These are phyloP conservation scores for Fusarium zealandicum DNA, from an alignment of 2,329 filamentous ascomycete species.

Conservation along the genomic window DNA sequence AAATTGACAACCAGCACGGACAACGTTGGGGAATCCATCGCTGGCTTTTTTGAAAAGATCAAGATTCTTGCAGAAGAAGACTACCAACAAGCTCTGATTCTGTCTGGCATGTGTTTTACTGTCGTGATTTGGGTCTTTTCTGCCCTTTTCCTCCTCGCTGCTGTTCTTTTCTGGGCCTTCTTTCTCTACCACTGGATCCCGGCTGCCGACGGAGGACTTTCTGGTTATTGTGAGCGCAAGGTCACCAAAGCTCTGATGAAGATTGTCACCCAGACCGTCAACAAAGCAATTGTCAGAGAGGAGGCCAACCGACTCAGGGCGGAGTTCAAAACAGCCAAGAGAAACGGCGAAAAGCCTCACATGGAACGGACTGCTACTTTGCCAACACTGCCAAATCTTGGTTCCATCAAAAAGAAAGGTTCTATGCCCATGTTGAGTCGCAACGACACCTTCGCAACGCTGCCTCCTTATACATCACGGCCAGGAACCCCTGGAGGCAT, in stretches of 20 bases:
- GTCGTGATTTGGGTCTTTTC: constrained; percentile 88
- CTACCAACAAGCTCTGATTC: constrained; percentile 79
- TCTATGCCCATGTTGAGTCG: constrained; percentile 66
- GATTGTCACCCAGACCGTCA: constrained; percentile 86
- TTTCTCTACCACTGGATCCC: constrained; percentile 96
- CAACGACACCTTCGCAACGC: constrained; percentile 66
- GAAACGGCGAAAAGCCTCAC: constrained; percentile 59
- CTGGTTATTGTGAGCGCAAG: constrained; percentile 89
- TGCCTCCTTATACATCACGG: constrained; percentile 69
- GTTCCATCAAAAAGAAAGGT: constrained; percentile 51
- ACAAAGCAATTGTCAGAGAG: constrained; percentile 85
- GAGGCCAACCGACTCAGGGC: constrained; percentile 65
- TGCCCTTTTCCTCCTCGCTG: constrained; percentile 75
- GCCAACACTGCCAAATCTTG: constrained; percentile 61
- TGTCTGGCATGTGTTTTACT: constrained; percentile 93
- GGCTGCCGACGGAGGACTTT: constrained; percentile 77
- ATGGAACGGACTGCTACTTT: constrained; percentile 70
- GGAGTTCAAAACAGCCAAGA: constrained; percentile 59
- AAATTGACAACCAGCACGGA: constrained; percentile 66
- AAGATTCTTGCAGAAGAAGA: constrained; percentile 74
- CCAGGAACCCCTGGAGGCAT: constrained; percentile 61
- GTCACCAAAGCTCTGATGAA: constrained; percentile 84
- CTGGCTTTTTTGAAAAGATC: constrained; percentile 86
- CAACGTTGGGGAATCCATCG: constrained; percentile 67
- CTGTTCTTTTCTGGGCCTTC: constrained; percentile 79